Conservation (phyloP, 1,284 basidiomycete genomes). For the Heterobasidion annosum region DNA sequence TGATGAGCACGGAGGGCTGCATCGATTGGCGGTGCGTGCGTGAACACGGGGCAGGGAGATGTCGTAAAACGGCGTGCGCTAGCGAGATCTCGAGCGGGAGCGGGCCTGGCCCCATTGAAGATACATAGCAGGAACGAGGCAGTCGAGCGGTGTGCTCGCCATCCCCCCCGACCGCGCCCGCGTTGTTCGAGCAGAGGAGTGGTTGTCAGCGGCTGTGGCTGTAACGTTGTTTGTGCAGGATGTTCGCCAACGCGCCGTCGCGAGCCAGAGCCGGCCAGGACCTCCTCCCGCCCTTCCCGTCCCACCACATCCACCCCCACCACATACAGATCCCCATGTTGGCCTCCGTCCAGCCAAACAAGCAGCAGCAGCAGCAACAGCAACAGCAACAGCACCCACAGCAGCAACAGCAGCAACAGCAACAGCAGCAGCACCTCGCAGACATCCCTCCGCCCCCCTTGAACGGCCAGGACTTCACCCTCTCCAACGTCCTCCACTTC, state of each 20-base stretch:
- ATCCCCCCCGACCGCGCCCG: no score
- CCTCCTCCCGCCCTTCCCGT: slow-evolving; percentile 5
- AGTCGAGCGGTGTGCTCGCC: no score
- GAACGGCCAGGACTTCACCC: slow-evolving; percentile 83
- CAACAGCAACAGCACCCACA: neutral
- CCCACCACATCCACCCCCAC: slow-evolving; percentile 21
- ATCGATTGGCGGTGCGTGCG: no score
- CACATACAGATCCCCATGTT: slow-evolving; percentile 46
- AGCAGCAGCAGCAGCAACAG: slow-evolving; percentile 6
- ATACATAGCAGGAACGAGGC: no score
- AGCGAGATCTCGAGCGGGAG: no score
- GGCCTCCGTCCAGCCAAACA: slow-evolving; percentile 42
- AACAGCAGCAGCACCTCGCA: slow-evolving; percentile 24
- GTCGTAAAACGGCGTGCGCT: no score
- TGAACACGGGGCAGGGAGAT: no score
- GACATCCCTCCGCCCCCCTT: slow-evolving; percentile 65
- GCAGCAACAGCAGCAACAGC: slow-evolving; percentile 21
- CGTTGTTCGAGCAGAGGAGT: no score
- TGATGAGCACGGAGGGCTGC: no score
- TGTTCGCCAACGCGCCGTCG: neutral
- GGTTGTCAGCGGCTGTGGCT: neutral
- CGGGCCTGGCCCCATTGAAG: no score
- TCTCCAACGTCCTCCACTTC: slow-evolving; percentile 94
- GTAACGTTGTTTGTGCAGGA: neutral
- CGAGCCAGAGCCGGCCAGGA: neutral